Evolutionary conservation across 2,329 filamentous ascomycete species (phyloP).

Genomic region (Pezicula rhizophila): DNA sequence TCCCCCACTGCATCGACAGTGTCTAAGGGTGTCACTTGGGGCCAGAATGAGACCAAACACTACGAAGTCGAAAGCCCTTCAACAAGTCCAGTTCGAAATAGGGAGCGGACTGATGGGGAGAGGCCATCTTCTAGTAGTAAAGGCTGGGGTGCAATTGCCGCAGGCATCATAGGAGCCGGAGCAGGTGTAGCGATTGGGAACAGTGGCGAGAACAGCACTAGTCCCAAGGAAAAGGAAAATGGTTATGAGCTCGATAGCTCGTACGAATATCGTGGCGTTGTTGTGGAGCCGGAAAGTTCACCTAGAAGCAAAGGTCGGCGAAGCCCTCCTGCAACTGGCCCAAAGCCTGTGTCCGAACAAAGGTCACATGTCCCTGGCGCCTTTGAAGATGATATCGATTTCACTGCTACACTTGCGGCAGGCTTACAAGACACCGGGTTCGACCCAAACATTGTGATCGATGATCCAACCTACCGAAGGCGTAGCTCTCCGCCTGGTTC

Average conservation of each 20-base stretch:
- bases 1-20: conserved; percentile 36
- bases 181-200: conserved; percentile 23
- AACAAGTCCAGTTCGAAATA: conserved; percentile 11
- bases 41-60: conserved; percentile 57
- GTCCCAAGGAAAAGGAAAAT: conserved; percentile 11
- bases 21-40: conserved; percentile 58
- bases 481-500: conserved; percentile 59
- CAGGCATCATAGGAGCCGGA: conserved; percentile 39
- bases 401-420: conserved; percentile 64
- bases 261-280: conserved; percentile 23
- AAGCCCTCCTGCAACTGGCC: conserved; percentile 46
- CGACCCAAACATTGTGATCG: conserved; percentile 62
- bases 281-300: conserved; percentile 18
- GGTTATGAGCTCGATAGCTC: conserved; percentile 4
- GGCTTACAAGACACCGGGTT: conserved; percentile 65
- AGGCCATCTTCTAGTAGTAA: conserved; percentile 17
- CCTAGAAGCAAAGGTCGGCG: conserved; percentile 20
- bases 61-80: conserved; percentile 57
- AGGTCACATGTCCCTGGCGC: conserved; percentile 53
- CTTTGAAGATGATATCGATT: conserved; percentile 63
- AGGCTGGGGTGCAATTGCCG: conserved; percentile 47
- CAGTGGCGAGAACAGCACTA: conserved; percentile 14
- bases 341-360: conserved; percentile 47
- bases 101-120: conserved; percentile 29
- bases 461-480: conserved; percentile 56